Evolutionary conservation across 495 filamentous ascomycete genomes (phyloP).

Genomic region (Pseudoneurospora amorphoporcata): DNA sequence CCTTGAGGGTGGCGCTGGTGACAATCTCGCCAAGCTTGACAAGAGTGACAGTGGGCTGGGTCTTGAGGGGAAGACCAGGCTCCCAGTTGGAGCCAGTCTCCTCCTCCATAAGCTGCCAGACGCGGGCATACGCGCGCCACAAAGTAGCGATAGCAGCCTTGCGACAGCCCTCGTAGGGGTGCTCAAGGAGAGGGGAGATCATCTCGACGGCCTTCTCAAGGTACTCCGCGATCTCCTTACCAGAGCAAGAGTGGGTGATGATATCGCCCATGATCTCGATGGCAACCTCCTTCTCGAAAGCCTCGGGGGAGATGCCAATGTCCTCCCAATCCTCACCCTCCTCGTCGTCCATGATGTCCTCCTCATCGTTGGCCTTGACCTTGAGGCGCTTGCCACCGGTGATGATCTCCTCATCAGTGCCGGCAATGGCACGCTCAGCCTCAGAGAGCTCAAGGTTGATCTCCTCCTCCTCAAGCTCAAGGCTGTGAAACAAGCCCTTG

Average conservation of each 20-base stretch:
- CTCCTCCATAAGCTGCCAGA: slow-evolving; percentile 80
- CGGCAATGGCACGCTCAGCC: slow-evolving; percentile 63
- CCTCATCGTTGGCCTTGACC: slow-evolving; percentile 47
- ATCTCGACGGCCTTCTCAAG: slow-evolving; percentile 83
- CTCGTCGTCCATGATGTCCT: slow-evolving; percentile 48
- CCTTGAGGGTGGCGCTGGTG: slow-evolving; percentile 67
- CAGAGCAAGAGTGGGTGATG: slow-evolving; percentile 67
- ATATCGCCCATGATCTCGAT: slow-evolving; percentile 91
- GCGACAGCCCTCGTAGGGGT: slow-evolving; percentile 86
- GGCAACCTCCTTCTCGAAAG: slow-evolving; percentile 95
- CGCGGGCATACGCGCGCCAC: slow-evolving; percentile 85
- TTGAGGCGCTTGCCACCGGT: slow-evolving; percentile 77
- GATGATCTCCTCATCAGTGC: slow-evolving; percentile 53
- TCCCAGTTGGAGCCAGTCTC: slow-evolving; percentile 71
- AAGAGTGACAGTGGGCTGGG: slow-evolving; percentile 63
- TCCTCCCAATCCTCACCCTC: slow-evolving; percentile 79
- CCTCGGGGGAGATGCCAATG: slow-evolving; percentile 67
- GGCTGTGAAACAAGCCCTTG: slow-evolving; percentile 70
- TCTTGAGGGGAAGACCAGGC: slow-evolving; percentile 74
- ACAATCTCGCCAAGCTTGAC: slow-evolving; percentile 82
- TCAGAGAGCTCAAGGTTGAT: slow-evolving; percentile 70
- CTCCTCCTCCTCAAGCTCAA: slow-evolving; percentile 85
- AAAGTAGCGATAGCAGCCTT: slow-evolving; percentile 83
- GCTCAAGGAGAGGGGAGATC: slow-evolving; percentile 68
- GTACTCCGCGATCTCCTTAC: slow-evolving; percentile 62